A percentile compares a stretch with the other conserved stretches of the same genome.
Conservation (phyloP, 305 asterid species). For the Fraxinus sp. region DNA sequence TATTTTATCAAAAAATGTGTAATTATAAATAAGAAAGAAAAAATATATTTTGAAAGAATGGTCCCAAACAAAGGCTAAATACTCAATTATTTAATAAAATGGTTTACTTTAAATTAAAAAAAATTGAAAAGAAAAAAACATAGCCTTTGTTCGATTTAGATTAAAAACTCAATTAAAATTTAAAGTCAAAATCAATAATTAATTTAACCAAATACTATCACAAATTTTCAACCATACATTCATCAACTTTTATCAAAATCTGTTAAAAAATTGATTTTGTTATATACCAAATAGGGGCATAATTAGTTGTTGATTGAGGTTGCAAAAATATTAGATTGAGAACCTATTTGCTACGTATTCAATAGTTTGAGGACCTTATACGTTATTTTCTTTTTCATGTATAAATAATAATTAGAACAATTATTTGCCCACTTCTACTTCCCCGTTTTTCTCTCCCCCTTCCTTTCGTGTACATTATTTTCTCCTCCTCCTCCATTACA, state of each 20-base stretch:
- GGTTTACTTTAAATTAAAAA: neutral
- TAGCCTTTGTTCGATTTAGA: neutral
- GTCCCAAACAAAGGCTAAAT: too few relatives aligned
- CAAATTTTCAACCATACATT: too few relatives aligned
- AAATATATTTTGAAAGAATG: too few relatives aligned
- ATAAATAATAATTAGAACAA: neutral
- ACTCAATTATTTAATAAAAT: neutral
- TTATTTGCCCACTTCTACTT: neutral
- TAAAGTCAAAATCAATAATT: too few relatives aligned
- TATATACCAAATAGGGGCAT: neutral
- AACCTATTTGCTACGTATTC: neutral
- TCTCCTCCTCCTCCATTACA: conserved; percentile 12
- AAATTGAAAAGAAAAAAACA: neutral
- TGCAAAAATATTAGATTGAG: neutral
- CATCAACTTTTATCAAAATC: too few relatives aligned
- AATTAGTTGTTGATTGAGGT: neutral
- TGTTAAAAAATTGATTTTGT: too few relatives aligned
- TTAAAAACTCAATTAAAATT: too few relatives aligned
- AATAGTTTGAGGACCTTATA: neutral
- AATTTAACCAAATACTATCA: too few relatives aligned
- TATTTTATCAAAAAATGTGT: too few relatives aligned
- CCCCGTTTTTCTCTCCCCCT: neutral
- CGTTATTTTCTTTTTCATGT: neutral
- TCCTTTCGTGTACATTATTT: neutral
- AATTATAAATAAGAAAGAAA: too few relatives aligned